Base-by-base conservation (phyloP, 108 stramenopile genomes). In the Discostella stelligeroides region DNA sequence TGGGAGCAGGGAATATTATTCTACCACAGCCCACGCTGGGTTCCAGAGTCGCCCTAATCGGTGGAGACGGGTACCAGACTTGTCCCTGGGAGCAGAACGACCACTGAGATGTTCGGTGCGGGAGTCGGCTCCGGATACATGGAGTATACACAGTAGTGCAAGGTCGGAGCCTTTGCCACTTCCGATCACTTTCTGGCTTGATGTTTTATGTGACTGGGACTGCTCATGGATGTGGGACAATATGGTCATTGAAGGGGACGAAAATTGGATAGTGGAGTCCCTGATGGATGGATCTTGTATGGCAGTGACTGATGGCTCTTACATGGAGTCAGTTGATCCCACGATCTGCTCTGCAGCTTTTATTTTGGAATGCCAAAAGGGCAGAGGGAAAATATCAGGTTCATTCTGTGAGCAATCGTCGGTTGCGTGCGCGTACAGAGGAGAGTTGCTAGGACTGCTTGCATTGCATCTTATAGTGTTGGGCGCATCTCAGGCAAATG, bases 281-380 rank as follows among this genome's bases (percentile, higher is more conserved):
- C 48, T 70, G 17, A 4, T 17, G 28, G 34, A 59, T 2, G 58
- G 58, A 12, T 24, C 58, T n/a, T 50, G 24, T 17, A n/a, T 59
- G 8, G 42, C 68, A 20, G 63, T 65, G 0, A 73, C 63, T 25
- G 72, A 65, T 29, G 72, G 72, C 7, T 73, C 63, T 9, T 73
- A 65, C 21, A 65, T 66, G 13, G 15, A 23, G 17, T 34, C 51
- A 13, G 7, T 73, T 6, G n/a, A 24, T 12, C 29, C 49, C 13
- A 41, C 57, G 0, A 23, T 58, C 37, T 56, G 63, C 42, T 54
- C 63, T 4, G 21, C 45, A 11, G 71, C 54, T 2, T 63, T 63
- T 15, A 23, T 72, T 6, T 20, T 73, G 6, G 63, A 65, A 15
- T 65, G 63, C 50, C 15, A 4, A 8, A 21, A 57, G 15, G 43